Evolutionary conservation across 2,329 filamentous ascomycete species (phyloP), one percentile per base, ranked within the genome.

Genomic region (Mycocentrospora acerina): DNA sequence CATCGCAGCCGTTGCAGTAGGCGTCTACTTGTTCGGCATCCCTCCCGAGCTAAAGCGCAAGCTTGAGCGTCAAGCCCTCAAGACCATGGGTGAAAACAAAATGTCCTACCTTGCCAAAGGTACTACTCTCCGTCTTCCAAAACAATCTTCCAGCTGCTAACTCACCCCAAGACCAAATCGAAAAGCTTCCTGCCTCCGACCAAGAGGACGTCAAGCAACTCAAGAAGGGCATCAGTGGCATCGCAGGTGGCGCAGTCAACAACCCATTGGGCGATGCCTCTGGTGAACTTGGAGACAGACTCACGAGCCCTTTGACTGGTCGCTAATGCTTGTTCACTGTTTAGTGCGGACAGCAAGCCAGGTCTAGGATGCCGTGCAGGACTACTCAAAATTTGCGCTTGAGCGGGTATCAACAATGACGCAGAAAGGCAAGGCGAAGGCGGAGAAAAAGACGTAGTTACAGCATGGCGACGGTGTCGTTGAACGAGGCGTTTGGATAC

Each of bases 81-180:
- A 73, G 48, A 73, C 71, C n/a, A 75, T 76, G 71, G 73, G 73
- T 42, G 72, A 76, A 54, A 76, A 76, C 62, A 75, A 76, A 53
- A 63, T 67, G 46, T 69, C 65, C 12, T 70, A 69, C 46, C 43
- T 69, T 27, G 54, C 64, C 43, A 69, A 69, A 49, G 66, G 67
- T 66, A 39, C 24, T 17, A 26, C 12, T 17, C 13, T 29, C 13
- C 12, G 10, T 2, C 24, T 31, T 24, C 28, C 27, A 40, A 14
- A 27, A 15, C 14, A 16, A 19, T 30, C 12, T 30, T 15, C 19
- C 14, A 11, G 3, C 35, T n/a, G 11, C n/a, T 3, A 15, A 12
- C 37, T n/a, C n/a, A n/a, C n/a, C n/a, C n/a, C n/a, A n/a, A 68
- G 66, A 64, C 45, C 60, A 64, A 38, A 62, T 69, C 51, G 55